Conservation (phyloP, 768 basidiomycete species). For the Mycena epipterygia region DNA sequence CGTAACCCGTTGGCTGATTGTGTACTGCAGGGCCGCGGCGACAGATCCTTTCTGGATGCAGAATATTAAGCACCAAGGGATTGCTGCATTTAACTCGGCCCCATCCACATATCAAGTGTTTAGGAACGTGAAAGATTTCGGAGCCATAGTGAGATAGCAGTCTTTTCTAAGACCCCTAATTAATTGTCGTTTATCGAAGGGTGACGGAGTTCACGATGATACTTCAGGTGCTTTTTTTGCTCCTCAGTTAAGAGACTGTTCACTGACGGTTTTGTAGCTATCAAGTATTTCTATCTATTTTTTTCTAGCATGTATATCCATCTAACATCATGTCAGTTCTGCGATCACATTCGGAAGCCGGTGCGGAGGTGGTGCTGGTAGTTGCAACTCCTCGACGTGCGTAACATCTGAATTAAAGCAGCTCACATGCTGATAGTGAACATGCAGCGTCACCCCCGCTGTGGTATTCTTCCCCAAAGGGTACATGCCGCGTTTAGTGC, state of each 20-base stretch:
- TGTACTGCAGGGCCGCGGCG: conserved; percentile 53
- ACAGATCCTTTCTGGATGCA: conserved; percentile 81
- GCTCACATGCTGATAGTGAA: not conserved
- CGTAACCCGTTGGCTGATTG: not conserved
- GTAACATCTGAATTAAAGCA: conserved; percentile 34
- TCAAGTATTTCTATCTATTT: conserved; percentile 62
- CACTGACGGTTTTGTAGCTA: conserved; percentile 56
- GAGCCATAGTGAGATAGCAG: conserved; percentile 36
- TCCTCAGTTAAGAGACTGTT: not conserved
- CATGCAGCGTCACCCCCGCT: conserved; percentile 72
- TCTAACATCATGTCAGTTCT: conserved; percentile 51
- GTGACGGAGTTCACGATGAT: conserved; percentile 83
- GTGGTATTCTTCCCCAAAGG: conserved; percentile 82
- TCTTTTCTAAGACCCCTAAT: not conserved
- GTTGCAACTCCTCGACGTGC: conserved; percentile 72
- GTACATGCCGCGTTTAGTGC: conserved; percentile 54
- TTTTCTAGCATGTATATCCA: not conserved
- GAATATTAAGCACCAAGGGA: conserved; percentile 79
- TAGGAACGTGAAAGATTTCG: conserved; percentile 78
- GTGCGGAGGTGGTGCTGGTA: conserved; percentile 65
- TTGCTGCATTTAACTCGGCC: conserved; percentile 72
- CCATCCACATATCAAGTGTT: conserved; percentile 73
- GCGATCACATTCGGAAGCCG: conserved; percentile 75
- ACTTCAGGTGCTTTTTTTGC: conserved; percentile 48
- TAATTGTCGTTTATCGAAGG: conserved; percentile 38